Percentiles rank a stretch among this genome's conserved stretches.
Evolutionary conservation across 768 basidiomycete genomes (phyloP).

Genomic region (Suillus spraguei): DNA sequence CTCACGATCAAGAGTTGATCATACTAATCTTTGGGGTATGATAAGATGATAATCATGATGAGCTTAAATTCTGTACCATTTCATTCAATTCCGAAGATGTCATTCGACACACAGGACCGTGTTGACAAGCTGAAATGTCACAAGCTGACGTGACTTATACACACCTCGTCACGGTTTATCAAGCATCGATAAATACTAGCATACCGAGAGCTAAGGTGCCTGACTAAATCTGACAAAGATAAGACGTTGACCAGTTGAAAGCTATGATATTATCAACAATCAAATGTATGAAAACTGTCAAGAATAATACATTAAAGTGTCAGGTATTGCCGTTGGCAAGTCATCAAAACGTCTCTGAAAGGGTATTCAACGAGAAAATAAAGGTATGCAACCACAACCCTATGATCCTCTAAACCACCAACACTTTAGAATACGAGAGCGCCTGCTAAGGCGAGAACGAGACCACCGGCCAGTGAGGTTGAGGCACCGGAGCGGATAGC

Average conservation of each 20-base stretch:
- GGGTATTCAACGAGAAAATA: slow-evolving; percentile 4
- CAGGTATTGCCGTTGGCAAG: slow-evolving; percentile 12
- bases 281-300: neutral
- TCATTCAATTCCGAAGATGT: no score
- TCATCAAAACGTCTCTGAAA: slow-evolving; percentile 12
- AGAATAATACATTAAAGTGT: slow-evolving; percentile 24
- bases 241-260: neutral
- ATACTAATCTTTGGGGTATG: no score
- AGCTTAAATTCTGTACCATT: no score
- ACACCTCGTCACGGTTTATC: no score
- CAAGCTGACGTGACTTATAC: no score
- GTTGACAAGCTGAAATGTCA: no score
- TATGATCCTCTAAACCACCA: slow-evolving; percentile 6
- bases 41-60: no score
- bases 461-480: slow-evolving; percentile 22
- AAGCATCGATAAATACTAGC: no score
- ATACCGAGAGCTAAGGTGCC: neutral
- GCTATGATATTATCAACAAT: neutral
- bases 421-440: slow-evolving; percentile 21
- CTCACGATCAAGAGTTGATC: no score
- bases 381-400: slow-evolving; percentile 10
- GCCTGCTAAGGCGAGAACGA: slow-evolving; percentile 25
- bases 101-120: no score
- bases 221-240: neutral
- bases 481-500: slow-evolving; percentile 26